A percentile compares a stretch with the other conserved stretches of the same genome.
These are phyloP conservation scores for Dryadomyces quercivorus DNA, from an alignment of 2,329 filamentous ascomycete species.

Conservation along the genomic window DNA sequence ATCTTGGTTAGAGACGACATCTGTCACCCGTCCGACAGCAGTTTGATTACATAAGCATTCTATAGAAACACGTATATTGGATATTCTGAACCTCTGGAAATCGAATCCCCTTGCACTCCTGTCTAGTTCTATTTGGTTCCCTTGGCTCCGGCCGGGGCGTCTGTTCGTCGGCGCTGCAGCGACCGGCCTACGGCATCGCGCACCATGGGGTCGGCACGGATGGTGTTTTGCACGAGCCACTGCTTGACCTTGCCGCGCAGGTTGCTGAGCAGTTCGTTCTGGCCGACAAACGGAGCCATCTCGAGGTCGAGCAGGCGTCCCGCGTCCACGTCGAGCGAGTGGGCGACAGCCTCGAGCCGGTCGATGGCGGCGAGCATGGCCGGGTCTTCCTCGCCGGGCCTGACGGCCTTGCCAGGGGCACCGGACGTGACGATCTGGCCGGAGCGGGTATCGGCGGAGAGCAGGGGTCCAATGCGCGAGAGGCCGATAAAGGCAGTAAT, in stretches of 20 bases:
- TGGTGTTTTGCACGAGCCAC: constrained; percentile 79
- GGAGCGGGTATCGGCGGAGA: constrained; percentile 27
- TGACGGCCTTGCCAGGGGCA: constrained; percentile 14
- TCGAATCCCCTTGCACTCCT: not conserved
- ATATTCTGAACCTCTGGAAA: not conserved
- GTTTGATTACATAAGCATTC: not conserved
- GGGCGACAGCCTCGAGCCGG: constrained; percentile 48
- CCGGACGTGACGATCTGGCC: constrained; percentile 16
- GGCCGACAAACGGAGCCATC: constrained; percentile 68
- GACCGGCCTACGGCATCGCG: constrained; percentile 62
- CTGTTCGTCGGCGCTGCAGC: constrained; percentile 47
- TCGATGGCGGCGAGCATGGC: constrained; percentile 48
- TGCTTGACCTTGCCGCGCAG: constrained; percentile 66
- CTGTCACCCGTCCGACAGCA: too few relatives aligned
- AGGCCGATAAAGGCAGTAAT: constrained; percentile 76
- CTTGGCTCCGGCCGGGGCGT: constrained; percentile 49
- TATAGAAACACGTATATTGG: not conserved
- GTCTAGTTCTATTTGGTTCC: constrained; percentile 31
- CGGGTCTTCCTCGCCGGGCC: constrained; percentile 26
- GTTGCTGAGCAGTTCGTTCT: constrained; percentile 49
- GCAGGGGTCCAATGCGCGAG: constrained; percentile 63
- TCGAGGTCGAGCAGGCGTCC: constrained; percentile 62
- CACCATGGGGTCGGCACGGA: constrained; percentile 69
- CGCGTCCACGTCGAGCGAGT: constrained; percentile 56
- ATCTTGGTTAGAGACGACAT: too few relatives aligned